Evolutionary conservation across 2,329 filamentous ascomycete genomes (phyloP).

Genomic region (Tolypocladium album): DNA sequence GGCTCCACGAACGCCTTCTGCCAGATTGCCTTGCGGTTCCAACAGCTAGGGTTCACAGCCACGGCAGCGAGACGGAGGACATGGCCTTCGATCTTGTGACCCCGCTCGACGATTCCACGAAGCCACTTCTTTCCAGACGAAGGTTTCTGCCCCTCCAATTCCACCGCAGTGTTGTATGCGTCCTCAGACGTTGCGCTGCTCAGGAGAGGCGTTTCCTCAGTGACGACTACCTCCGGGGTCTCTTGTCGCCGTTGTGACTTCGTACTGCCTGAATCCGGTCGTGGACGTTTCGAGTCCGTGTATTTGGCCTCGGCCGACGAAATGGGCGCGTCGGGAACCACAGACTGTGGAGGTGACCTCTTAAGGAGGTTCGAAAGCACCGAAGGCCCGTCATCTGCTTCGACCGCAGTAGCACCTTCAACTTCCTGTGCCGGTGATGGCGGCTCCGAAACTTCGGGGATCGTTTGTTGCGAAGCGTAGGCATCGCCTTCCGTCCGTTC

Average conservation of each 20-base stretch:
- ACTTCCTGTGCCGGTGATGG: slow-evolving; percentile 16
- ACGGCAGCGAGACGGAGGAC: slow-evolving; percentile 19
- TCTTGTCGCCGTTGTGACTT: slow-evolving; percentile 5
- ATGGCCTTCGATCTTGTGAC: slow-evolving; percentile 20
- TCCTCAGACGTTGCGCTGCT: slow-evolving; percentile 16
- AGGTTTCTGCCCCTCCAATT: slow-evolving; percentile 42
- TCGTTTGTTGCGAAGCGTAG: slow-evolving; percentile 37
- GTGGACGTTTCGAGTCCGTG: background rate
- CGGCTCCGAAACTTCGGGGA: slow-evolving; percentile 49
- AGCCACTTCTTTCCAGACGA: slow-evolving; percentile 21
- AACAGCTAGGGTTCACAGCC: slow-evolving; percentile 54
- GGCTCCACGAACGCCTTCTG: slow-evolving; percentile 55
- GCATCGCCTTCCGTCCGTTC: slow-evolving; percentile 11
- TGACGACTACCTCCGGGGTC: slow-evolving; percentile 8
- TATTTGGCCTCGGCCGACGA: background rate
- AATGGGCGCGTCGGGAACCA: slow-evolving; percentile 4
- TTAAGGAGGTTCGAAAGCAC: slow-evolving; percentile 39
- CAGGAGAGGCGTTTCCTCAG: slow-evolving; percentile 40
- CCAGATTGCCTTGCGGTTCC: slow-evolving; percentile 59
- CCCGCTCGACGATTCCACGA: slow-evolving; percentile 16
- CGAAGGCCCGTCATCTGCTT: slow-evolving; percentile 21
- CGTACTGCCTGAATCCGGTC: background rate
- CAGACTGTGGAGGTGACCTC: slow-evolving; percentile 33
- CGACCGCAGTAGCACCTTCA: slow-evolving; percentile 4
- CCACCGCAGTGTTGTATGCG: slow-evolving; percentile 21